phyloP scores from a whole-genome alignment of 2,329 filamentous ascomycete genomes.

The Mollisiaceae sp. region DNA sequence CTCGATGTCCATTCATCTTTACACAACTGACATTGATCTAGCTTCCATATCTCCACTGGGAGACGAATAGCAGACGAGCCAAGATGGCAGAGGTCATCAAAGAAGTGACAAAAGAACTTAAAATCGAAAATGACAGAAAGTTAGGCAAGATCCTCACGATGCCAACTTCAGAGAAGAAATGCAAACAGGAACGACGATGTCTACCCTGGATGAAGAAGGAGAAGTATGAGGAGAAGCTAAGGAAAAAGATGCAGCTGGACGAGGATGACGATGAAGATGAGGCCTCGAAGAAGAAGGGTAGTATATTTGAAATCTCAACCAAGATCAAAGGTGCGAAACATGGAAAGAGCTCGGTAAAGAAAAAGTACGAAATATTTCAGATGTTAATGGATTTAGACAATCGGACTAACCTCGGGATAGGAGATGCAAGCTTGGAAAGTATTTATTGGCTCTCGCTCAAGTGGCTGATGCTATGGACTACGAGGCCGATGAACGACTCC shows the following conservation, averaged over 20 bases:
- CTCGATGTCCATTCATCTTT: slow-evolving; percentile 9
- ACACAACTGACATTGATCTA: not conserved
- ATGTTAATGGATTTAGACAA: not conserved
- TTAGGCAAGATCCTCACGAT: not conserved
- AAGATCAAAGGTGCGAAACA: slow-evolving; percentile 15
- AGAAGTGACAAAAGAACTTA: slow-evolving; percentile 16
- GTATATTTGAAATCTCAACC: slow-evolving; percentile 9
- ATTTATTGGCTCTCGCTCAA: slow-evolving; percentile 29
- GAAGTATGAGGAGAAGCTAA: slow-evolving; percentile 9
- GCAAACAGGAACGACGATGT: not conserved
- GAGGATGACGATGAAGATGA: slow-evolving; percentile 11
- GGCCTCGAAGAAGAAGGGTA: slow-evolving; percentile 13
- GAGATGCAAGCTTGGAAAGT: slow-evolving; percentile 24
- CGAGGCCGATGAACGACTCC: slow-evolving; percentile 31
- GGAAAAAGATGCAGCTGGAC: slow-evolving; percentile 10
- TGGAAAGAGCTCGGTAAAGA: not conserved
- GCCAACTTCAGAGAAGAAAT: not conserved
- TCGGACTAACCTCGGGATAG: slow-evolving; percentile 4
- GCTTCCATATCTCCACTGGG: slow-evolving; percentile 41
- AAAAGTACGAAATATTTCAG: slow-evolving; percentile 4
- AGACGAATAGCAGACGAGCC: slow-evolving; percentile 29
- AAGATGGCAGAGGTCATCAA: slow-evolving; percentile 30
- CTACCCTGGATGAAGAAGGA: slow-evolving; percentile 4
- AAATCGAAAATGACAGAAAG: slow-evolving; percentile 4
- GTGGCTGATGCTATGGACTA: slow-evolving; percentile 35